Base-by-base conservation (phyloP, 2,329 filamentous ascomycete genomes). In the Alternaria incomplexa region DNA sequence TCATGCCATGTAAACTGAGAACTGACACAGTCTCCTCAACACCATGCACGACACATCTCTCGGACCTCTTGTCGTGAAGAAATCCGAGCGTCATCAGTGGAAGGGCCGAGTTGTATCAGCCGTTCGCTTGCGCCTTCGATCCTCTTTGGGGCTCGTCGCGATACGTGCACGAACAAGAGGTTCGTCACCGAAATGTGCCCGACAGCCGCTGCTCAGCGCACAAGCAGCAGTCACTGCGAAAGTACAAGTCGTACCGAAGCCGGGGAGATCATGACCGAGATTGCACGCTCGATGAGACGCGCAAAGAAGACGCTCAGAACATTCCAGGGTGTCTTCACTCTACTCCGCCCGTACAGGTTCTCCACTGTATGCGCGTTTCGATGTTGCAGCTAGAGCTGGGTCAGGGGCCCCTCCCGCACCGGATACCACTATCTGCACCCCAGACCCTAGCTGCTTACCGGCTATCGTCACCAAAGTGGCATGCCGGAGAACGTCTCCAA, bases 321-420 rank as follows among this genome's bases (percentile, higher is more conserved):
- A 46, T 46, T 23, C 46, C 52, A 52, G 17, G 32, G 25, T 25
- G 17, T 46, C 40, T 32, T 48, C 56, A 61, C 20, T 26, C 25
- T 25, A 43, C 32, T 50, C 53, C 43, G 36, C 48, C 43, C 15
- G 40, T 20, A 45, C 48, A 36, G 22, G 28, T 30, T 40, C 48
- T 25, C 48, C 48, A 61, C 46, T 43, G 45, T 30, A 28, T 28
- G 36, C 44, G 54, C 45, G 61, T 68, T 61, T 66, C 63, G 54
- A 60, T 28, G 45, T 66, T 50, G 58, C 36, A 40, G 36, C 36
- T 40, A 40, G 36, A 40, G 36, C 36, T 40, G 61, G 54, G 50
- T 59, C 58, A 58, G 43, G 61, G 58, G 48, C 28, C 47, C 32
- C 43, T 17, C 10, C 36, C 53, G 56, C 52, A 56, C 60, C 61